A percentile compares a stretch with the other conserved stretches of the same genome.
Evolutionary conservation across 2,329 filamentous ascomycete species (phyloP).

Genomic region (Helicocarpus griseus): DNA sequence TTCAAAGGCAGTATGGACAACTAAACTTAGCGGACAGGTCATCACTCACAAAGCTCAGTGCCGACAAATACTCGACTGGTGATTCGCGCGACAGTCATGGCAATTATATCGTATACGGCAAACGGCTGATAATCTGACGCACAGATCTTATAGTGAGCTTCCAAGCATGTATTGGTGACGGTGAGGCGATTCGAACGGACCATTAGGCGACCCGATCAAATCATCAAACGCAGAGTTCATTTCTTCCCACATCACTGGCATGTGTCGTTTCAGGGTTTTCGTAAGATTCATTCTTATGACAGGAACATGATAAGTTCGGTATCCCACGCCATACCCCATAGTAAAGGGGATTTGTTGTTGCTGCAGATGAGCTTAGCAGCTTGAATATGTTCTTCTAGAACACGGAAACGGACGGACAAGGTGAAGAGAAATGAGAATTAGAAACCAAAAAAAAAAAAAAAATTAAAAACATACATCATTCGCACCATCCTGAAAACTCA

Average conservation of each 20-base stretch:
- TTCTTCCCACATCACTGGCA: not conserved
- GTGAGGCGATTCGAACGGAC: not conserved
- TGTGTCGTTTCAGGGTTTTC: not conserved
- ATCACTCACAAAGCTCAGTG: not conserved
- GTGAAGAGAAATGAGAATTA: not conserved
- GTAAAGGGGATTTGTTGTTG: not conserved
- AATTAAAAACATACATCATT: not conserved
- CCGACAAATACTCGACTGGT: not conserved
- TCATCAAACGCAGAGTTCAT: not conserved
- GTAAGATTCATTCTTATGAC: not conserved
- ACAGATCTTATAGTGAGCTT: not conserved
- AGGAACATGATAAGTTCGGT: not conserved
- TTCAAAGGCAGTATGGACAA: not conserved
- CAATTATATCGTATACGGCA: not conserved
- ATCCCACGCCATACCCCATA: not conserved
- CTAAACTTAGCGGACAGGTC: not conserved
- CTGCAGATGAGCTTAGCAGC: not conserved
- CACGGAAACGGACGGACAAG: not conserved
- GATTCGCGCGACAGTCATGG: not conserved
- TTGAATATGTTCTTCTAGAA: too few relatives aligned
- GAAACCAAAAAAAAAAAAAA: not conserved
- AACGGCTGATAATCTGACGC: not conserved
- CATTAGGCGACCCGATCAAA: not conserved
- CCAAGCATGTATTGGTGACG: not conserved
- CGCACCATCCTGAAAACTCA: not conserved